Conservation (phyloP, 306 rosid genomes). For the Prunus mira region DNA sequence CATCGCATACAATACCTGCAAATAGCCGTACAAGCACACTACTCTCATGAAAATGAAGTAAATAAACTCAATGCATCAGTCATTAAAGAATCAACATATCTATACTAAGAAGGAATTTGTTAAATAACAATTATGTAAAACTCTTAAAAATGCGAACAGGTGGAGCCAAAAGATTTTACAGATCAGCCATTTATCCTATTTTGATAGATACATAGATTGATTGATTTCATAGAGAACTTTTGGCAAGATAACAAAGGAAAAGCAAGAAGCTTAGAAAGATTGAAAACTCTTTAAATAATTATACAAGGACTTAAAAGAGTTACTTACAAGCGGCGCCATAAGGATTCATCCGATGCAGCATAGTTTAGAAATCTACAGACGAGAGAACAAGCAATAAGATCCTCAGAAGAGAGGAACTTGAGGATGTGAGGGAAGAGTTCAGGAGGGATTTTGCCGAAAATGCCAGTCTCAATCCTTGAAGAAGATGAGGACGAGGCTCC, state of each 20-base stretch:
- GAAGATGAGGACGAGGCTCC: slow-evolving; percentile 21
- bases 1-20: slow-evolving; percentile 85
- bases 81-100: background rate
- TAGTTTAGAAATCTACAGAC: slow-evolving; percentile 74
- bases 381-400: slow-evolving; percentile 75
- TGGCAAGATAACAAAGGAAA: background rate
- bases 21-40: background rate
- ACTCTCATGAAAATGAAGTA: background rate
- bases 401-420: slow-evolving; percentile 92
- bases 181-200: background rate
- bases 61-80: background rate
- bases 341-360: slow-evolving; percentile 88
- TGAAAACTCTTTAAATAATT: background rate
- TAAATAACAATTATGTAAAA: background rate
- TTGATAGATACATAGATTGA: background rate
- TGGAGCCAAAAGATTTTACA: background rate
- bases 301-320: background rate
- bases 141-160: background rate
- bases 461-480: slow-evolving; percentile 59
- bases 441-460: slow-evolving; percentile 68
- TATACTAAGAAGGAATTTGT: background rate
- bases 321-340: slow-evolving; percentile 96
- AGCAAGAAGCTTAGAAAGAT: background rate
- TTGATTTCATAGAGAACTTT: background rate
- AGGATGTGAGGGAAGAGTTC: slow-evolving; percentile 82